Evolutionary conservation across 495 filamentous ascomycete species (phyloP), one percentile per base, ranked within the genome.

Genomic region (Neurospora sp.): DNA sequence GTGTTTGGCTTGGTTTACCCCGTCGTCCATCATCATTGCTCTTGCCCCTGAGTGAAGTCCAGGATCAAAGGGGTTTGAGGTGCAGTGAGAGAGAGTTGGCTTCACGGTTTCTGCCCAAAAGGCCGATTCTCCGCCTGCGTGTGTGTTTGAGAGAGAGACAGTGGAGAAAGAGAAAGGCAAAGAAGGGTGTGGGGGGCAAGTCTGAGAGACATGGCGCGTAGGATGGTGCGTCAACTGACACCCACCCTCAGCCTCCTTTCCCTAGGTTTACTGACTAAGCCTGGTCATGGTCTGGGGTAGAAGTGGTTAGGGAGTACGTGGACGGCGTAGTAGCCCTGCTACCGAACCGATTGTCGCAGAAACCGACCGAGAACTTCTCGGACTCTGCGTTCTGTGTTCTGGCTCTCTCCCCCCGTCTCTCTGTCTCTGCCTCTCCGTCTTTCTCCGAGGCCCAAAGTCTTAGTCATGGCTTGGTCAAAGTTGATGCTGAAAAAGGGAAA

Each of bases 191-290:
- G 70, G 59, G 20, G 72, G 73, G 72, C 74, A 11, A 72, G 9
- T 70, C 69, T 14, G 72, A 75, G 70, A 76, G 76, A 27, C 20
- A 76, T 66, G 54, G 54, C 54, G 31, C 27, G 54, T 59, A 66
- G 54, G 27, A 37, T 66, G 54, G 54, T 66, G 54, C 54, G 54
- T 62, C 54, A 66, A 66, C 14, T 66, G 54, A 66, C 54, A 35
- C 27, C 54, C 54, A 31, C 54, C 54, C 27, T 66, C 54, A 66
- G 54, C 27, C 54, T 66, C 27, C 54, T 66, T 62, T 66, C 54
- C 27, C 54, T 7, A 18, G 6, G 12, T 35, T 66, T 14, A 66
- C 14, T 9, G 54, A 62, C 54, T 16, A 66, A 66, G 27, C 12
- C 27, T 35, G 54, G 14, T 66, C 27, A 66, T 66, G 54, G 12